phyloP scores from a whole-genome alignment of 352 stramenopile species.

The Globisporangium abappressorium region DNA sequence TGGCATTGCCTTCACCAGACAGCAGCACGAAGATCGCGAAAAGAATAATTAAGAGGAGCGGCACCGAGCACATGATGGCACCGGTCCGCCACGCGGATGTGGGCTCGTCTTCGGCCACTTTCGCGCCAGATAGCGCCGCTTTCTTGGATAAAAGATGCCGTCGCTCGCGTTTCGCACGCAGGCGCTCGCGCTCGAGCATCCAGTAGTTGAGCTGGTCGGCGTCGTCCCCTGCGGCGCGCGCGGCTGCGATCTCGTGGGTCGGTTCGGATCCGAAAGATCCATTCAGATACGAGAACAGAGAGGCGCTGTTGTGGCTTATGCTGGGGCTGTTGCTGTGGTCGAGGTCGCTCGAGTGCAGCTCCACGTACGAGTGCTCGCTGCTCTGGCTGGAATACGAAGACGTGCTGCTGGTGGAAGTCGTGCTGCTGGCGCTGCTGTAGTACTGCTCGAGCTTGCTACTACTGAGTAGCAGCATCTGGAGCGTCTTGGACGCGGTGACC shows the following conservation, averaged over 20 bases:
- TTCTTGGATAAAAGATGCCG: slow-evolving; percentile 17
- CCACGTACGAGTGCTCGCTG: slow-evolving; percentile 4
- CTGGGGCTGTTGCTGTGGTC: slow-evolving; percentile 5
- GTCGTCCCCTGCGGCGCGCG: slow-evolving; percentile 22
- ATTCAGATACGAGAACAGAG: slow-evolving; percentile 11
- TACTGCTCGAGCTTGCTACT: slow-evolving; percentile 18
- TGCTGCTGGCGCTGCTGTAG: not conserved
- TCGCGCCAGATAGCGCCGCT: not conserved
- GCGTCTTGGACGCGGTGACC: slow-evolving; percentile 18
- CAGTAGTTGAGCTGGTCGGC: slow-evolving; percentile 62
- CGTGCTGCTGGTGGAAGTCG: slow-evolving; percentile 3
- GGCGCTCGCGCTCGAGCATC: slow-evolving; percentile 67
- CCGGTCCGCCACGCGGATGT: slow-evolving; percentile 51
- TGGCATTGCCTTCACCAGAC: slow-evolving; percentile 26
- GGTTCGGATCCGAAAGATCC: slow-evolving; percentile 20
- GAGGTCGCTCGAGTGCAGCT: slow-evolving; percentile 1
- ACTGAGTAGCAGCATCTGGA: slow-evolving; percentile 18
- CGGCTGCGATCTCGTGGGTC: slow-evolving; percentile 25
- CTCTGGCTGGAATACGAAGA: slow-evolving; percentile 2
- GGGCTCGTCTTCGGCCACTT: slow-evolving; percentile 20
- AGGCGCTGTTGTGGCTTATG: slow-evolving; percentile 1
- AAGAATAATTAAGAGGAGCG: slow-evolving; percentile 48
- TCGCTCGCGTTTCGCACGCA: slow-evolving; percentile 25
- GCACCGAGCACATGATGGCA: slow-evolving; percentile 71
- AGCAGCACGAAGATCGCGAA: slow-evolving; percentile 60